phyloP scores from a whole-genome alignment of 2,329 filamentous ascomycete species.

The Celoporthe dispersa region DNA sequence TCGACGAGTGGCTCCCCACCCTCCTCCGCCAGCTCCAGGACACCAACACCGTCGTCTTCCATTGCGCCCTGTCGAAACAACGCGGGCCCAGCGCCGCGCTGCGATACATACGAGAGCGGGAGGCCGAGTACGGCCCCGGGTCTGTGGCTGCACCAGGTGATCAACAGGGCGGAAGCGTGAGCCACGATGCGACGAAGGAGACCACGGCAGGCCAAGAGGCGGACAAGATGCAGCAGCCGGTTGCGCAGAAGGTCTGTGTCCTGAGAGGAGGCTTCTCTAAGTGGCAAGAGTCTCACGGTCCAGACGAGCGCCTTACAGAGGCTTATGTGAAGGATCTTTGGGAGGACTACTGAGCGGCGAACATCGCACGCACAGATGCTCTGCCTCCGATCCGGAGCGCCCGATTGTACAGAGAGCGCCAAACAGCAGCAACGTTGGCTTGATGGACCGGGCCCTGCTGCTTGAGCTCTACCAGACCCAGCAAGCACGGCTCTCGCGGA shows the following conservation, averaged over 20 bases:
- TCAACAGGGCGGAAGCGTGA: constrained; percentile 19
- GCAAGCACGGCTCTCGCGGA: neutral
- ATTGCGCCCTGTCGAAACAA: constrained; percentile 91
- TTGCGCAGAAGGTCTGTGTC: constrained; percentile 74
- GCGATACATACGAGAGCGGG: constrained; percentile 74
- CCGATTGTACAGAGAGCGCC: neutral
- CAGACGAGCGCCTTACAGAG: constrained; percentile 81
- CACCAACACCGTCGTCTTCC: constrained; percentile 87
- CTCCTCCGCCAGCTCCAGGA: constrained; percentile 77
- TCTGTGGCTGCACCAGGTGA: constrained; percentile 30
- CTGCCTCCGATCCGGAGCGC: no score
- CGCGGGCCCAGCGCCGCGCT: constrained; percentile 84
- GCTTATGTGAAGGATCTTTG: constrained; percentile 85
- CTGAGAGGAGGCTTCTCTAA: constrained; percentile 82
- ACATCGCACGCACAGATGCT: neutral
- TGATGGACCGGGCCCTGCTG: neutral
- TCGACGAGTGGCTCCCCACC: constrained; percentile 79
- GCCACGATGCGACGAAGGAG: constrained; percentile 33
- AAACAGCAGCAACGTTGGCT: neutral
- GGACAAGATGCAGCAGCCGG: constrained; percentile 17
- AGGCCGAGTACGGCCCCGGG: constrained; percentile 47
- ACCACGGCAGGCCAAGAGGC: constrained; percentile 31
- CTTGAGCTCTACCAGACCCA: neutral
- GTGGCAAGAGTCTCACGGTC: constrained; percentile 86
- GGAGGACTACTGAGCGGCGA: constrained; percentile 57